Percentiles rank a stretch among this genome's conserved stretches.
Conservation (phyloP, 805 yeast genomes). For the Zygotorulaspora sp. region DNA sequence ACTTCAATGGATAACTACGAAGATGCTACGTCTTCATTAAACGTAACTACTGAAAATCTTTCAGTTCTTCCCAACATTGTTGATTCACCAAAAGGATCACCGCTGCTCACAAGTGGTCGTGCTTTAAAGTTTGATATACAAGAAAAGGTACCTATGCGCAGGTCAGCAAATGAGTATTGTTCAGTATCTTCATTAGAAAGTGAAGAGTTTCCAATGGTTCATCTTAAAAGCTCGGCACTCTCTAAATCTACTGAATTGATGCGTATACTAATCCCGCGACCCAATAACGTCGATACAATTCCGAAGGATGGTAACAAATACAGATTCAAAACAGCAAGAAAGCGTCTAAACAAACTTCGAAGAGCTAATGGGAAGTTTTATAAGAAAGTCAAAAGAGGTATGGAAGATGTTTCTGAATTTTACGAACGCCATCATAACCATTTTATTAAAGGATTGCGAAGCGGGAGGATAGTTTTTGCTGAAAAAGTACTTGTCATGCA, state of each 20-base stretch:
- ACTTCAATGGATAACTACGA: neutral
- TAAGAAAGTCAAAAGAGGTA: constrained; percentile 1
- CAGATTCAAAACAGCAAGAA: constrained; percentile 1
- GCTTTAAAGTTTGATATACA: neutral
- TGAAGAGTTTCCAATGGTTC: constrained; percentile 2
- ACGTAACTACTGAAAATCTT: too few relatives aligned
- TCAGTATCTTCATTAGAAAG: neutral
- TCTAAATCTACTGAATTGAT: constrained; percentile 5
- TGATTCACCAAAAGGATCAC: neutral
- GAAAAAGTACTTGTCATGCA: constrained; percentile 69
- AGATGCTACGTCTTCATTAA: neutral
- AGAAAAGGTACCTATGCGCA: neutral
- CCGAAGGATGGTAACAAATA: constrained; percentile 25
- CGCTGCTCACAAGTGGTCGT: neutral
- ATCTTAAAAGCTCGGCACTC: constrained; percentile 4
- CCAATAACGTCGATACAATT: constrained; percentile 22
- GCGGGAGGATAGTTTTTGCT: constrained; percentile 60
- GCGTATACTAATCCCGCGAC: constrained; percentile 17
- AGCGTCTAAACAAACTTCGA: neutral
- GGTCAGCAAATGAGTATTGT: neutral
- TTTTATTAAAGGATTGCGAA: constrained; percentile 11
- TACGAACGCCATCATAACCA: constrained; percentile 1
- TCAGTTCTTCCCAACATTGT: too few relatives aligned
- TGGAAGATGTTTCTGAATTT: constrained; percentile 1
- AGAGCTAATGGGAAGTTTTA: neutral